Evolutionary conservation across 129 eudicot species (phyloP).

Genomic region (Ambrosia artemisiifolia): DNA sequence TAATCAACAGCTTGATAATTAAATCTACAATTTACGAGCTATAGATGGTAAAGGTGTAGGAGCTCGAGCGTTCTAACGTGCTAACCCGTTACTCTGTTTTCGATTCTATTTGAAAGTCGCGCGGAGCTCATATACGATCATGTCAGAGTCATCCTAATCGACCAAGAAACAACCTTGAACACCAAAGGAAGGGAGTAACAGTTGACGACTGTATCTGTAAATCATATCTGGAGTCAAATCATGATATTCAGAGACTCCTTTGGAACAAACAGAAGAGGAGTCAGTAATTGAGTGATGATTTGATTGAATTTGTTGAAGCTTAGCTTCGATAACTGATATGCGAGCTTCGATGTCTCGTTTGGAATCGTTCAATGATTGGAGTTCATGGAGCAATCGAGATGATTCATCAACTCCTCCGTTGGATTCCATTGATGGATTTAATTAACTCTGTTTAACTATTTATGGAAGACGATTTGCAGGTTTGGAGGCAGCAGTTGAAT

Average conservation of each 20-base stretch:
- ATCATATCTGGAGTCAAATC: slow-evolving; percentile 60
- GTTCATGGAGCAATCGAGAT: slow-evolving; percentile 41
- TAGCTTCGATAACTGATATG: slow-evolving; percentile 59
- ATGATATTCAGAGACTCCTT: slow-evolving; percentile 21
- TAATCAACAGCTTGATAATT: too few relatives aligned
- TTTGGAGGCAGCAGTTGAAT: slow-evolving; percentile 10
- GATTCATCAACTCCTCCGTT: slow-evolving; percentile 41
- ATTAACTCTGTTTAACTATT: neutral
- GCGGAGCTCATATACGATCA: too few relatives aligned
- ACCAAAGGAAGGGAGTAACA: slow-evolving; percentile 86
- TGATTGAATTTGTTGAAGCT: slow-evolving; percentile 43
- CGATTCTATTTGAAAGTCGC: too few relatives aligned
- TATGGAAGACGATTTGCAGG: neutral
- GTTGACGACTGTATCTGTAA: slow-evolving; percentile 90
- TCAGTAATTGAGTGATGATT: slow-evolving; percentile 7
- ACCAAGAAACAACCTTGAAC: slow-evolving; percentile 71
- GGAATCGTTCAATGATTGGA: slow-evolving; percentile 45
- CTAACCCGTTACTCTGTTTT: too few relatives aligned
- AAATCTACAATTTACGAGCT: too few relatives aligned
- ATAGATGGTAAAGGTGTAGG: too few relatives aligned
- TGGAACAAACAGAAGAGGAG: slow-evolving; percentile 1
- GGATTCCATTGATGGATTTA: slow-evolving; percentile 39
- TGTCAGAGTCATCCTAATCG: too few relatives aligned
- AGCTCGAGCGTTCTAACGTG: too few relatives aligned
- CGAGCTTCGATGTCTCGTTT: slow-evolving; percentile 57